phyloP scores from a whole-genome alignment of 2,329 filamentous ascomycete genomes.

The Ilyonectria destructans region DNA sequence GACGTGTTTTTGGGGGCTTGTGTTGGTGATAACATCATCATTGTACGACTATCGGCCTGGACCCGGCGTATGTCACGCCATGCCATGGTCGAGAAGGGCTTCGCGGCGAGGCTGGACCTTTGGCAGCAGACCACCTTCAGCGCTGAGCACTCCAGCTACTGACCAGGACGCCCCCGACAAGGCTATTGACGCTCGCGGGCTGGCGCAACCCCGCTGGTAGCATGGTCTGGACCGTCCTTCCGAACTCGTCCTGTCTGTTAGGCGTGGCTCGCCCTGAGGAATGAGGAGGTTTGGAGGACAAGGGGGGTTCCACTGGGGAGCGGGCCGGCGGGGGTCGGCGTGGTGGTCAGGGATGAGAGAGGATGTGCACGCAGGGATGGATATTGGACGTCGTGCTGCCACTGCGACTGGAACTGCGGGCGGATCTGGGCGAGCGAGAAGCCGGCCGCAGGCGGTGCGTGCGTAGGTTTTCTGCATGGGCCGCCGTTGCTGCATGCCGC shows the following conservation, averaged over 20 bases:
- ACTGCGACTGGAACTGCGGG: background rate
- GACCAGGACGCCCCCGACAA: no score
- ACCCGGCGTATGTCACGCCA: background rate
- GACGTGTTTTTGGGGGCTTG: background rate
- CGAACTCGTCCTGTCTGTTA: background rate
- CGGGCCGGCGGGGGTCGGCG: slow-evolving; percentile 1
- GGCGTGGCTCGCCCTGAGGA: background rate
- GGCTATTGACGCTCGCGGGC: background rate
- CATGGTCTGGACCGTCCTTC: background rate
- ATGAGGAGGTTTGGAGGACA: background rate
- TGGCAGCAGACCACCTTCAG: no score
- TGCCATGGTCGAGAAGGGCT: background rate
- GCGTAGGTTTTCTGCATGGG: background rate
- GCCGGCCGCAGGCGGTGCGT: background rate
- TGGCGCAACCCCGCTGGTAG: background rate
- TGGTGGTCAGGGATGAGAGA: background rate
- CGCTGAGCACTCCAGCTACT: no score
- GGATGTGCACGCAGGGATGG: background rate
- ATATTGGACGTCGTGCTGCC: background rate
- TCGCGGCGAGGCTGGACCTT: background rate
- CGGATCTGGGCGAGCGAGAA: slow-evolving; percentile 3
- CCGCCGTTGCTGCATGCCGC: slow-evolving; percentile 2
- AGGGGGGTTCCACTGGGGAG: background rate
- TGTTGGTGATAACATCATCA: background rate
- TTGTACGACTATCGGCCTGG: background rate